phyloP scores from a whole-genome alignment of 345 rosid genomes.

The Linum lewisii region DNA sequence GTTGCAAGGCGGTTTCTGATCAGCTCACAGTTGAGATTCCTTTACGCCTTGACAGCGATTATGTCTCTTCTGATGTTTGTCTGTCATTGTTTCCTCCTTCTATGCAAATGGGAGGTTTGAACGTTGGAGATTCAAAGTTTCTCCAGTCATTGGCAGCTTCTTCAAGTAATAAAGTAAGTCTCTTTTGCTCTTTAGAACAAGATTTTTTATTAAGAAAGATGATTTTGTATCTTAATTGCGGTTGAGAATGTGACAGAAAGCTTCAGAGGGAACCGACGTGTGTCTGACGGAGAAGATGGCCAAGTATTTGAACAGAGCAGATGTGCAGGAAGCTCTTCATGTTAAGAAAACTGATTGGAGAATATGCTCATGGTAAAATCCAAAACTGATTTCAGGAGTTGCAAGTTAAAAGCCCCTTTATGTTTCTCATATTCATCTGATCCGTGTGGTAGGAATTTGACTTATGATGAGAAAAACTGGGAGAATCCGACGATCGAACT shows the following conservation, averaged over 20 bases:
- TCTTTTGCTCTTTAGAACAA: background rate
- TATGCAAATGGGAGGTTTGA: background rate
- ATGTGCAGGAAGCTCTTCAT: slow-evolving; percentile 42
- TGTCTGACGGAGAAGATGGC: slow-evolving; percentile 32
- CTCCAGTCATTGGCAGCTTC: background rate
- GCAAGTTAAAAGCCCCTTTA: no score
- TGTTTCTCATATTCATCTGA: background rate
- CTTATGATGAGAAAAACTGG: slow-evolving; percentile 27
- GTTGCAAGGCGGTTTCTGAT: slow-evolving; percentile 55
- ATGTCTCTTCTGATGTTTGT: slow-evolving; percentile 93
- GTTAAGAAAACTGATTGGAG: slow-evolving; percentile 33
- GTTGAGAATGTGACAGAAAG: slow-evolving; percentile 15
- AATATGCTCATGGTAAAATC: slow-evolving; percentile 38
- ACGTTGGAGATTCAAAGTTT: background rate
- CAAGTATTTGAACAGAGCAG: slow-evolving; percentile 41
- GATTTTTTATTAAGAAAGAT: no score
- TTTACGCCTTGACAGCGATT: slow-evolving; percentile 83
- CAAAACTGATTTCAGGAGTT: no score
- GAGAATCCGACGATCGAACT: slow-evolving; percentile 32
- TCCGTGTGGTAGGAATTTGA: no score
- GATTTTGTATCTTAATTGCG: background rate
- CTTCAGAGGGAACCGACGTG: slow-evolving; percentile 23
- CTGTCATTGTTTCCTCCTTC: slow-evolving; percentile 35
- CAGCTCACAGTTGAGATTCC: slow-evolving; percentile 71
- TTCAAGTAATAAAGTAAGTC: background rate